These are phyloP conservation scores for Lepidium africanum DNA, from an alignment of 345 rosid species.

Conservation along the genomic window DNA sequence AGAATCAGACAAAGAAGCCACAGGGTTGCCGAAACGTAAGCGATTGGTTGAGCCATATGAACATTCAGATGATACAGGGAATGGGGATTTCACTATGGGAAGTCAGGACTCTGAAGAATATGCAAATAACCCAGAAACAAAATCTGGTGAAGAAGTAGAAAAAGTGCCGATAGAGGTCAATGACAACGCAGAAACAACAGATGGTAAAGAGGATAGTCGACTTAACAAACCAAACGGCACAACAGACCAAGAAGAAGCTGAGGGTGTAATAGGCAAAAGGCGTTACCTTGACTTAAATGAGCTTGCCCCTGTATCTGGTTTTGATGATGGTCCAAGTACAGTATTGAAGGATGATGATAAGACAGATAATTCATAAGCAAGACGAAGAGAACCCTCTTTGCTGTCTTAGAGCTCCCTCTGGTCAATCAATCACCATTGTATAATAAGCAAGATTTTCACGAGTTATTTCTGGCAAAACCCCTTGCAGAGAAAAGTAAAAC, in stretches of 20 bases:
- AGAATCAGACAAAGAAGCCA: conserved; percentile 75
- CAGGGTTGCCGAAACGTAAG: conserved; percentile 43
- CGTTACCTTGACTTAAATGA: conserved; percentile 93
- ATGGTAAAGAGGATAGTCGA: conserved; percentile 39
- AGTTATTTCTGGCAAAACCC: conserved; percentile 15
- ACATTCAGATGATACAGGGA: conserved; percentile 57
- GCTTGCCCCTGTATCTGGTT: conserved; percentile 93
- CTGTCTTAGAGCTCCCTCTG: neutral
- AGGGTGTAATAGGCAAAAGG: conserved; percentile 49
- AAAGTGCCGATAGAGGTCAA: conserved; percentile 22
- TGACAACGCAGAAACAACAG: conserved; percentile 16
- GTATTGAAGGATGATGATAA: conserved; percentile 58
- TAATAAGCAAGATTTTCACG: conserved; percentile 17
- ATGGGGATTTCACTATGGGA: conserved; percentile 53
- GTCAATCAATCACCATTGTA: conserved; percentile 19
- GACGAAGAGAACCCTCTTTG: neutral
- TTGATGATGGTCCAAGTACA: conserved; percentile 75
- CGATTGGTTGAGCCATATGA: conserved; percentile 46
- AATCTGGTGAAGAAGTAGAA: conserved; percentile 34
- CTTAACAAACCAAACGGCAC: conserved; percentile 46
- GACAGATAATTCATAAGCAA: conserved; percentile 46
- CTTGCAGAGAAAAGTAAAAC: conserved; percentile 8
- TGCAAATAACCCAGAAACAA: conserved; percentile 47
- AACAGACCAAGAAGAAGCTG: conserved; percentile 55
- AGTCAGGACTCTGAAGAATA: conserved; percentile 61